These are phyloP conservation scores for Closterium sp. DNA, from an alignment of 139 green algal species.

Conservation along the genomic window DNA sequence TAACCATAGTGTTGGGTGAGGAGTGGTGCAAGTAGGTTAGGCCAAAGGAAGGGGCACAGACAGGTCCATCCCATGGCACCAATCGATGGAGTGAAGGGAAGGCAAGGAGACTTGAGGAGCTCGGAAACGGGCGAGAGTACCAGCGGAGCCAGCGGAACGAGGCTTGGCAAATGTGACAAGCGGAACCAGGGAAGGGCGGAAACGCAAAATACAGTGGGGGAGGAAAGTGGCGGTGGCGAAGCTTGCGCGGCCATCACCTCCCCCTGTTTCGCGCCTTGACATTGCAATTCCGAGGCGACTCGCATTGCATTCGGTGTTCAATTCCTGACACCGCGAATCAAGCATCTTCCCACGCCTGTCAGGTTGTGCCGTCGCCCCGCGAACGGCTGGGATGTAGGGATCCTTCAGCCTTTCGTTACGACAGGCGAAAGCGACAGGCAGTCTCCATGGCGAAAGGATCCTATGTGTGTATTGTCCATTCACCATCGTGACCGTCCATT, in stretches of 20 bases:
- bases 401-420: neutral
- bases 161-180: neutral
- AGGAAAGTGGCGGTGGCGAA: neutral
- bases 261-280: neutral
- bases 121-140: neutral
- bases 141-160: neutral
- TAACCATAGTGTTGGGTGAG: neutral
- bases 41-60: neutral
- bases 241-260: neutral
- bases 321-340: neutral
- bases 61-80: too few relatives aligned
- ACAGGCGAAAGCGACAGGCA: neutral
- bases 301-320: neutral
- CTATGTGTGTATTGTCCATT: neutral
- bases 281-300: neutral
- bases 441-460: neutral
- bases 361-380: neutral
- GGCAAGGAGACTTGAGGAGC: neutral
- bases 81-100: neutral
- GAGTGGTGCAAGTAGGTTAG: neutral
- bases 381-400: neutral
- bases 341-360: neutral
- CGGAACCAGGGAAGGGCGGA: neutral
- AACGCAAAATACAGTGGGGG: neutral
- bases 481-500: neutral